Conservation (phyloP, 225 moss, liverwort and hornwort species). For the Lunularia cruciata region DNA sequence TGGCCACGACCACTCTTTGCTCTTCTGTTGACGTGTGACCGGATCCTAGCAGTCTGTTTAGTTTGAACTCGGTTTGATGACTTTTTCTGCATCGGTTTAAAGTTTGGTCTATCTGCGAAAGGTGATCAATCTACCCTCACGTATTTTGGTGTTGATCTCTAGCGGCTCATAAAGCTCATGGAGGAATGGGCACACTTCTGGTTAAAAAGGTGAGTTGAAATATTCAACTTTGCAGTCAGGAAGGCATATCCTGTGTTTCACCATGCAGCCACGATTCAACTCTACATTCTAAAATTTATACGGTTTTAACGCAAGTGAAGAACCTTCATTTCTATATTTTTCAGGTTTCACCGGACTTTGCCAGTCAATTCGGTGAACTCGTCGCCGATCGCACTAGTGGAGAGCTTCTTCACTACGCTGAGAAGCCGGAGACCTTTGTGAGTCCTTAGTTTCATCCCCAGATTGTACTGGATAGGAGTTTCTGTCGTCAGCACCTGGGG, state of each 20-base stretch:
- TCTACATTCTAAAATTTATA: background rate
- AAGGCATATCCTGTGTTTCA: background rate
- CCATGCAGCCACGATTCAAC: background rate
- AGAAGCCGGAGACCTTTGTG: slow-evolving; percentile 99
- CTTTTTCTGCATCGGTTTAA: no score
- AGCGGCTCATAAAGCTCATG: slow-evolving; percentile 85
- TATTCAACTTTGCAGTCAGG: background rate
- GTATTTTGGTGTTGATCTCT: slow-evolving; percentile 18
- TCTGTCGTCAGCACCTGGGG: no score
- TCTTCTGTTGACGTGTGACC: no score
- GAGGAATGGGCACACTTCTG: slow-evolving; percentile 84
- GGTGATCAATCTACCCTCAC: background rate
- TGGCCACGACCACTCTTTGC: no score
- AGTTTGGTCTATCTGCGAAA: no score
- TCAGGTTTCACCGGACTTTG: slow-evolving; percentile 88
- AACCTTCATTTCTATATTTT: slow-evolving; percentile 1
- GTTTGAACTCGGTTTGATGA: no score
- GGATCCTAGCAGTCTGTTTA: no score
- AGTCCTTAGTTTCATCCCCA: slow-evolving; percentile 20
- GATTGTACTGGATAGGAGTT: no score
- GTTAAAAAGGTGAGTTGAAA: slow-evolving; percentile 70
- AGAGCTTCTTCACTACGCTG: slow-evolving; percentile 95
- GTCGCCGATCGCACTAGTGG: slow-evolving; percentile 76
- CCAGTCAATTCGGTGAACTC: slow-evolving; percentile 96
- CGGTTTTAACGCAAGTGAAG: background rate